Evolutionary conservation across 768 basidiomycete genomes (phyloP).

Genomic region (Suillus americanus): DNA sequence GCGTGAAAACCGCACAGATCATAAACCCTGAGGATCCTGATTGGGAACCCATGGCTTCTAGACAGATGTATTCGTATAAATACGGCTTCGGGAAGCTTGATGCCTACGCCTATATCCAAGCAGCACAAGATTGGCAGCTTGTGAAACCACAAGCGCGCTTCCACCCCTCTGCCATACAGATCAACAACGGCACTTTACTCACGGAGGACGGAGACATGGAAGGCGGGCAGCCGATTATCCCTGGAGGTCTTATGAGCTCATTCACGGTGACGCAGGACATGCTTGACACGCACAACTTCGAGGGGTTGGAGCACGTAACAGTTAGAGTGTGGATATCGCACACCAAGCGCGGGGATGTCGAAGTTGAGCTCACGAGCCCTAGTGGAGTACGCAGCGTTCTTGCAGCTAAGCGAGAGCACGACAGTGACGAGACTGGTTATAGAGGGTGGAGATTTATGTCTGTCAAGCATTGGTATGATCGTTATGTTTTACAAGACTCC

Average conservation of each 20-base stretch:
- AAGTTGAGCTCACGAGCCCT: slow-evolving; percentile 86
- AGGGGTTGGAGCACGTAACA: slow-evolving; percentile 88
- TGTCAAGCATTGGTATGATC: slow-evolving; percentile 88
- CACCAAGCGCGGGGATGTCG: slow-evolving; percentile 82
- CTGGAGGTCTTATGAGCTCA: slow-evolving; percentile 62
- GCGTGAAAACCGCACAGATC: slow-evolving; percentile 69
- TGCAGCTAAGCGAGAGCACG: slow-evolving; percentile 66
- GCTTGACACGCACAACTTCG: slow-evolving; percentile 75
- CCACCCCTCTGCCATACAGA: slow-evolving; percentile 67
- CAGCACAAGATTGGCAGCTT: slow-evolving; percentile 76
- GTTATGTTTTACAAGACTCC: slow-evolving; percentile 5
- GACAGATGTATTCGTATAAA: slow-evolving; percentile 73
- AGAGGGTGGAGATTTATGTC: slow-evolving; percentile 99
- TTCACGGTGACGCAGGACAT: slow-evolving; percentile 67
- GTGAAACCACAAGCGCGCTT: slow-evolving; percentile 97
- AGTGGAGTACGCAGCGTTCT: slow-evolving; percentile 83
- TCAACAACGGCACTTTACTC: slow-evolving; percentile 57
- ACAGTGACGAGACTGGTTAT: slow-evolving; percentile 67
- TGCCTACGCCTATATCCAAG: slow-evolving; percentile 77
- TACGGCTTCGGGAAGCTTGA: slow-evolving; percentile 93
- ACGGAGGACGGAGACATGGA: slow-evolving; percentile 44
- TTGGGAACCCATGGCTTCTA: slow-evolving; percentile 78
- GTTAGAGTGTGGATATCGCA: slow-evolving; percentile 94
- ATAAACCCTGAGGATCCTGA: slow-evolving; percentile 91
- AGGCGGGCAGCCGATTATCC: slow-evolving; percentile 66